Percentiles rank a stretch among this genome's conserved stretches.
Evolutionary conservation across 1,139 yeast species (phyloP).

Genomic region (Kodamaea ohmeri): DNA sequence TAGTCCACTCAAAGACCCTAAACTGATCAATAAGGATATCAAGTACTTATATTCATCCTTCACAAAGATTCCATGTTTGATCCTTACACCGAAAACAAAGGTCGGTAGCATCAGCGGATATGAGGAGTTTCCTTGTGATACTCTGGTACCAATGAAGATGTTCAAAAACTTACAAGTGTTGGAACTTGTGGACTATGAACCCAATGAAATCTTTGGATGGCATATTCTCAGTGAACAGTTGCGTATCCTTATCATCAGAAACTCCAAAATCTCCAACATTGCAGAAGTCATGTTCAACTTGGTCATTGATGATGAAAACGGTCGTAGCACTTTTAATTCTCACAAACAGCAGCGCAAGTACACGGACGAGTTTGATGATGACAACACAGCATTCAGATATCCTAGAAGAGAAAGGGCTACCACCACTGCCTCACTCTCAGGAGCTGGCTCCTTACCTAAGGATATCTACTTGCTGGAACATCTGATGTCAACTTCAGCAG

Average conservation of each 20-base stretch:
- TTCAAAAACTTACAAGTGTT: constrained; percentile 62
- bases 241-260: constrained; percentile 52
- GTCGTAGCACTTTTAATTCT: constrained; percentile 39
- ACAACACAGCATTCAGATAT: constrained; percentile 26
- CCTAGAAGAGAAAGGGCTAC: constrained; percentile 29
- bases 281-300: constrained; percentile 49
- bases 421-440: constrained; percentile 16
- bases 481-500: constrained; percentile 2
- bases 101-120: constrained; percentile 56
- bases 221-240: constrained; percentile 53
- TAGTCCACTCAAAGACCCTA: constrained; percentile 42
- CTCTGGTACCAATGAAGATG: constrained; percentile 59
- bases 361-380: constrained; percentile 14
- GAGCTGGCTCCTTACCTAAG: constrained; percentile 29
- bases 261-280: constrained; percentile 49
- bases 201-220: constrained; percentile 69
- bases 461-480: constrained; percentile 19
- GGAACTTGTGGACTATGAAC: constrained; percentile 59
- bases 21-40: constrained; percentile 45
- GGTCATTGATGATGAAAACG: constrained; percentile 55
- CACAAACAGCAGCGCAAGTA: constrained; percentile 22
- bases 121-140: constrained; percentile 71
- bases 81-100: constrained; percentile 58
- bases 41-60: constrained; percentile 63
- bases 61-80: constrained; percentile 62